Evolutionary conservation across 495 filamentous ascomycete species (phyloP).

Genomic region (Sporormia fimetaria): DNA sequence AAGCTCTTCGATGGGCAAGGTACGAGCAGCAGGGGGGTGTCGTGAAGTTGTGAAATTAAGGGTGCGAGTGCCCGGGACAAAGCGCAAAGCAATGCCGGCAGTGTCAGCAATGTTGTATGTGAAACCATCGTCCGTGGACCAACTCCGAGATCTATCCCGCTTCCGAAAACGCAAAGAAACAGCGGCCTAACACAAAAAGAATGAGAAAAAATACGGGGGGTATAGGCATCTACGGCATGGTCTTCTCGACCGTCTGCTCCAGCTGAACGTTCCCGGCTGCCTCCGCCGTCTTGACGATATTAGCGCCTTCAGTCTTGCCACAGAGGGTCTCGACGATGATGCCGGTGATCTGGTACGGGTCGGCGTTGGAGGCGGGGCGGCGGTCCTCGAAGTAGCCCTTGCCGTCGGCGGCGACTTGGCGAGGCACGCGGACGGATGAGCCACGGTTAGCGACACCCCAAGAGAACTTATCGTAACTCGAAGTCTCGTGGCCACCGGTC

Average conservation of each 20-base stretch:
- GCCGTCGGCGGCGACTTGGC: slow-evolving; percentile 79
- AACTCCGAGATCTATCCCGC: too few relatives aligned
- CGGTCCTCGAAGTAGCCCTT: slow-evolving; percentile 98
- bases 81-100: too few relatives aligned
- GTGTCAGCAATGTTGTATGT: too few relatives aligned
- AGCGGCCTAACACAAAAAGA: too few relatives aligned
- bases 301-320: slow-evolving; percentile 33
- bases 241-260: slow-evolving; percentile 26
- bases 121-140: too few relatives aligned
- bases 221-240: slow-evolving; percentile 29
- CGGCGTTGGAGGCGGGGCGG: slow-evolving; percentile 86
- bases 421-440: slow-evolving; percentile 84
- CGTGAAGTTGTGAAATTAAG: too few relatives aligned
- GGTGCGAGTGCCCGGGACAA: too few relatives aligned
- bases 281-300: slow-evolving; percentile 26
- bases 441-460: slow-evolving; percentile 96
- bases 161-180: too few relatives aligned
- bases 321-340: slow-evolving; percentile 73
- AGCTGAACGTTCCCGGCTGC: slow-evolving; percentile 20
- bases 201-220: too few relatives aligned
- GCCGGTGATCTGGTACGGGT: slow-evolving; percentile 92
- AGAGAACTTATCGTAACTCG: slow-evolving; percentile 82
- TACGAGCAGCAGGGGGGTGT: too few relatives aligned
- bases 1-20: too few relatives aligned
- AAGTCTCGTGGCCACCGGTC: slow-evolving; percentile 93